Evolutionary conservation across 345 rosid species (phyloP), one percentile per base, ranked within the genome.

Genomic region (Chamaenerion angustifolium): DNA sequence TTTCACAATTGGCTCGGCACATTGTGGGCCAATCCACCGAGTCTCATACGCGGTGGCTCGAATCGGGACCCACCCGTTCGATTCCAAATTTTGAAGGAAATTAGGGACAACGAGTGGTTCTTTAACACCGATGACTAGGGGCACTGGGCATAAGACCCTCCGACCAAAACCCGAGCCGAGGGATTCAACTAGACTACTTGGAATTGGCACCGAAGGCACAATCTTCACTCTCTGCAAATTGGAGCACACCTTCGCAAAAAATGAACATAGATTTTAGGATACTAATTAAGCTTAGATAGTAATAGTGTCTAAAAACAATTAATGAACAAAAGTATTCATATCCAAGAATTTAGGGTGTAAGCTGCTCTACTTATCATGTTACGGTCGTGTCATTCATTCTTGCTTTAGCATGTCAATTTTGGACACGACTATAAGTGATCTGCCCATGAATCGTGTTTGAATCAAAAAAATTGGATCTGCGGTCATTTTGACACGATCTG

Each of bases 1-100:
- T 40, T 55, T 43, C 23, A 74, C 63, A 48, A 79, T 56, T 13
- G 23, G 56, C 60, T 61, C 62, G 16, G 64, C 77, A 25, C 85
- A 70, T 10, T 11, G 41, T 46, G 74, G 66, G 13, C 85, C 79
- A 42, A 64, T n/a, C 85, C 81, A 79, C 46, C 70, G 64, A 27
- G 85, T 79, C 75, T 76, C 81, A 23, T 76, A 79, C 10, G 85
- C 79, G 45, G 65, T 66, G 31, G 68, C 79, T 40, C 79, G 63
- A 14, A 71, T 55, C 0, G 79, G 69, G 11, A 40, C 61, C 85
- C 85, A 73, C 11, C 75, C 75, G 16, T 59, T 44, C 16, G 14
- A 56, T 63, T 64, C 73, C 57, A 73, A 56, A 40, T 69, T 69
- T 47, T 45, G 44, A 17, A 79, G 67, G 54, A 79, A 76, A 37